phyloP scores from a whole-genome alignment of 345 rosid species.

The Bretschneidera sinensis region DNA sequence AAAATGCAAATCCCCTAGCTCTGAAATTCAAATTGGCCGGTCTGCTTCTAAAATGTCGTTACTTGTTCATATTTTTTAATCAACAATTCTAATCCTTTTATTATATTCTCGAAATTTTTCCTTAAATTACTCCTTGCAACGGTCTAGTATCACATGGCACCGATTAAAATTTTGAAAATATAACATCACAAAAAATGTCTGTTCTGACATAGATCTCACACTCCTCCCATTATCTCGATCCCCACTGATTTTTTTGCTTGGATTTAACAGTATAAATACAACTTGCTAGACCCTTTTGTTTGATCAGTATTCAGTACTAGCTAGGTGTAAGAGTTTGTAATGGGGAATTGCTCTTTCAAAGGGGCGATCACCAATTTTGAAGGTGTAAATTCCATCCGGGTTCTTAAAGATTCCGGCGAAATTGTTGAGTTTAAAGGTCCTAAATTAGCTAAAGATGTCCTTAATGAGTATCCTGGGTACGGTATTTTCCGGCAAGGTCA shows the following conservation, averaged over 20 bases:
- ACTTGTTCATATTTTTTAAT: too few relatives aligned
- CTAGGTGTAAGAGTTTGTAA: not conserved
- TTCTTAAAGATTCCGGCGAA: slow-evolving; percentile 32
- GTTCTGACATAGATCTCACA: slow-evolving; percentile 23
- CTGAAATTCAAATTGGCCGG: too few relatives aligned
- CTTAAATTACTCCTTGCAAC: slow-evolving; percentile 17
- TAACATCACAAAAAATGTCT: slow-evolving; percentile 8
- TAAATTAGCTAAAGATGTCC: slow-evolving; percentile 35
- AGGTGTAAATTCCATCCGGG: slow-evolving; percentile 18
- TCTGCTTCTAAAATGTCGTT: not conserved
- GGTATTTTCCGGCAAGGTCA: slow-evolving; percentile 33
- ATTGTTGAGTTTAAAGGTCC: slow-evolving; percentile 35
- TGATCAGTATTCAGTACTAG: not conserved
- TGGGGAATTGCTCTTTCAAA: slow-evolving; percentile 62
- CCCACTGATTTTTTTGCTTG: slow-evolving; percentile 17
- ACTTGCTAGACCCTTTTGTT: too few relatives aligned
- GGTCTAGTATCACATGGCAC: slow-evolving; percentile 42
- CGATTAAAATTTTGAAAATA: slow-evolving; percentile 20
- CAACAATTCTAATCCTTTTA: too few relatives aligned
- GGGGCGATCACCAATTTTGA: slow-evolving; percentile 14
- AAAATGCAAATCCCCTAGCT: too few relatives aligned
- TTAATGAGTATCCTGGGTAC: slow-evolving; percentile 31
- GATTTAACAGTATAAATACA: slow-evolving; percentile 17
- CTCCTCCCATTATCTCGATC: slow-evolving; percentile 14
- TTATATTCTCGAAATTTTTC: too few relatives aligned